Percentiles rank a stretch among this genome's conserved stretches.
phyloP scores from a whole-genome alignment of 148 eudicot genomes.

The Heliosperma pusillum region DNA sequence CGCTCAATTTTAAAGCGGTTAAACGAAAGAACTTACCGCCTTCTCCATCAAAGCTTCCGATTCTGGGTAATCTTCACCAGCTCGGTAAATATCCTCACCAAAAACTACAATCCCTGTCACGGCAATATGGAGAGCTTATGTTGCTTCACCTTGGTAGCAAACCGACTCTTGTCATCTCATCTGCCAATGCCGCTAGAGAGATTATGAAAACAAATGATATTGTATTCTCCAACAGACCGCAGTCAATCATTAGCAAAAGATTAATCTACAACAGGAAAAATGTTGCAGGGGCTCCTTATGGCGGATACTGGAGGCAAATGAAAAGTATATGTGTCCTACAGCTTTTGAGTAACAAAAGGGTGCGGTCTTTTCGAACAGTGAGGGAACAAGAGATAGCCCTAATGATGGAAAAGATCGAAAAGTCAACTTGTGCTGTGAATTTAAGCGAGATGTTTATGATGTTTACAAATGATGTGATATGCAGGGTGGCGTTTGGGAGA shows the following conservation, averaged over 20 bases:
- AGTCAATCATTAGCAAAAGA: slow-evolving; percentile 18
- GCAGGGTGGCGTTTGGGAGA: slow-evolving; percentile 63
- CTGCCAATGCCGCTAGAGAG: slow-evolving; percentile 48
- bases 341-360: slow-evolving; percentile 44
- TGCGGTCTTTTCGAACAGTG: slow-evolving; percentile 35
- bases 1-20: slow-evolving; percentile 7
- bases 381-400: slow-evolving; percentile 40
- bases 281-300: slow-evolving; percentile 37
- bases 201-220: slow-evolving; percentile 49
- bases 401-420: slow-evolving; percentile 35
- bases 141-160: slow-evolving; percentile 35
- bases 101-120: slow-evolving; percentile 29
- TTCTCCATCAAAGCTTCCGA: slow-evolving; percentile 40
- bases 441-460: slow-evolving; percentile 37
- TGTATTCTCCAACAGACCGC: slow-evolving; percentile 39
- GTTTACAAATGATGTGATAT: slow-evolving; percentile 49
- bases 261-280: slow-evolving; percentile 37
- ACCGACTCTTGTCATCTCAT: slow-evolving; percentile 46
- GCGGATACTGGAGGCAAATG: slow-evolving; percentile 52
- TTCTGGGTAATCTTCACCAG: slow-evolving; percentile 44
- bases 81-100: slow-evolving; percentile 27
- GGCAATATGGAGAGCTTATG: slow-evolving; percentile 35
- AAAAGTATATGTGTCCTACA: slow-evolving; percentile 43
- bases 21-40: slow-evolving; percentile 29
- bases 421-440: slow-evolving; percentile 32